Evolutionary conservation across 2,329 filamentous ascomycete species (phyloP).

Genomic region (Aspergillus transmontanensis): DNA sequence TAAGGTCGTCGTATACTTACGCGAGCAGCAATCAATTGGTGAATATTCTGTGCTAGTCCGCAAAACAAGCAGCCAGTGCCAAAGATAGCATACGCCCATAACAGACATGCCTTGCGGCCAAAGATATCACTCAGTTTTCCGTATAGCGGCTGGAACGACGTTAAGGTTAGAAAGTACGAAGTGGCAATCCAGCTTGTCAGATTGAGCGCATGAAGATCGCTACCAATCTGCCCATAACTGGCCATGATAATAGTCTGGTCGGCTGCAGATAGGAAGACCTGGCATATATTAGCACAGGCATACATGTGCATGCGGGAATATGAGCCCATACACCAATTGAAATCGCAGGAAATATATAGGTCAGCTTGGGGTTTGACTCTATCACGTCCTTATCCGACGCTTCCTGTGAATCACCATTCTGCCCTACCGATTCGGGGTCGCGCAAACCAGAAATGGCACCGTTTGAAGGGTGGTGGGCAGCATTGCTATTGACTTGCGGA

Average conservation of each 20-base stretch:
- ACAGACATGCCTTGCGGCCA: slow-evolving; percentile 56
- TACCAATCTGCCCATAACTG: slow-evolving; percentile 78
- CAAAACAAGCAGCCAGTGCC: slow-evolving; percentile 52
- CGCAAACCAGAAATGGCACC: slow-evolving; percentile 24
- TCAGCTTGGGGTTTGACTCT: slow-evolving; percentile 54
- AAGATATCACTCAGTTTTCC: slow-evolving; percentile 64
- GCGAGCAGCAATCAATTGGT: slow-evolving; percentile 66
- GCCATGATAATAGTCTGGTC: slow-evolving; percentile 78
- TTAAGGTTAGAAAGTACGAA: slow-evolving; percentile 71
- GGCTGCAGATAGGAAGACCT: slow-evolving; percentile 72
- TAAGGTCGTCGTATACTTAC: slow-evolving; percentile 34
- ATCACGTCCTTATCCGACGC: slow-evolving; percentile 38
- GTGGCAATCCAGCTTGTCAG: slow-evolving; percentile 76
- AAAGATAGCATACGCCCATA: slow-evolving; percentile 58
- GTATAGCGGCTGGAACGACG: slow-evolving; percentile 71
- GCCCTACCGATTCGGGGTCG: slow-evolving; percentile 25
- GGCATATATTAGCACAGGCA: slow-evolving; percentile 15
- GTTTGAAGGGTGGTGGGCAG: slow-evolving; percentile 21
- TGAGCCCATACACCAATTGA: slow-evolving; percentile 59
- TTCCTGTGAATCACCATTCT: slow-evolving; percentile 13
- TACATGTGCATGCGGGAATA: slow-evolving; percentile 14
- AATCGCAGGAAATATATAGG: slow-evolving; percentile 63
- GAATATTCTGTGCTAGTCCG: slow-evolving; percentile 64
- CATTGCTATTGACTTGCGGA: slow-evolving; percentile 29
- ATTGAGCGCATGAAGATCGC: slow-evolving; percentile 72